Conservation (phyloP, 495 filamentous ascomycete species). For the Penicillium waksmanii region DNA sequence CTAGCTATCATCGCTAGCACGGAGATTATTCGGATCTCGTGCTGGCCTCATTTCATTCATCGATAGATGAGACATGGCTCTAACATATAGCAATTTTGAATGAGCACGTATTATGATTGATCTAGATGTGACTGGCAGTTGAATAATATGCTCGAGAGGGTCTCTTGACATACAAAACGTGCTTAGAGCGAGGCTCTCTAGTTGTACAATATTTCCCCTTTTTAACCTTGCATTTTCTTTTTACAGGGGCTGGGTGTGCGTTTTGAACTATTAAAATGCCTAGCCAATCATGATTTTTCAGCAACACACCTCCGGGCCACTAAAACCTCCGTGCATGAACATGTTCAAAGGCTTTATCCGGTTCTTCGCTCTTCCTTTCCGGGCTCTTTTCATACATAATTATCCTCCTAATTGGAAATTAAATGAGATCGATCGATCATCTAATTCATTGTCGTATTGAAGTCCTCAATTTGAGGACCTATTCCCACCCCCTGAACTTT, state of each 20-base stretch:
- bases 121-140: background rate
- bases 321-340: conserved; percentile 5
- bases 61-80: conserved; percentile 7
- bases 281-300: conserved; percentile 4
- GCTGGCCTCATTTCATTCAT: conserved; percentile 7
- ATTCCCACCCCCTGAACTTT: conserved; percentile 5
- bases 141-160: conserved; percentile 1
- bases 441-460: background rate
- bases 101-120: conserved; percentile 3
- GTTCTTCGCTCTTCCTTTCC: background rate
- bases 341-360: conserved; percentile 7
- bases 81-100: conserved; percentile 3
- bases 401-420: conserved; percentile 6
- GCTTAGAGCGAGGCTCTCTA: conserved; percentile 7
- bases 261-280: conserved; percentile 5
- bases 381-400: conserved; percentile 8
- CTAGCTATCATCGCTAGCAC: conserved; percentile 4
- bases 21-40: conserved; percentile 5
- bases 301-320: conserved; percentile 5
- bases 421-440: conserved; percentile 2
- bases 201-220: conserved; percentile 5
- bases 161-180: conserved; percentile 5
- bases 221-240: conserved; percentile 7
- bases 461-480: conserved; percentile 3
- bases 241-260: conserved; percentile 8